Base-by-base conservation (phyloP, 495 filamentous ascomycete genomes). In the Hyaloscypha finlandica region DNA sequence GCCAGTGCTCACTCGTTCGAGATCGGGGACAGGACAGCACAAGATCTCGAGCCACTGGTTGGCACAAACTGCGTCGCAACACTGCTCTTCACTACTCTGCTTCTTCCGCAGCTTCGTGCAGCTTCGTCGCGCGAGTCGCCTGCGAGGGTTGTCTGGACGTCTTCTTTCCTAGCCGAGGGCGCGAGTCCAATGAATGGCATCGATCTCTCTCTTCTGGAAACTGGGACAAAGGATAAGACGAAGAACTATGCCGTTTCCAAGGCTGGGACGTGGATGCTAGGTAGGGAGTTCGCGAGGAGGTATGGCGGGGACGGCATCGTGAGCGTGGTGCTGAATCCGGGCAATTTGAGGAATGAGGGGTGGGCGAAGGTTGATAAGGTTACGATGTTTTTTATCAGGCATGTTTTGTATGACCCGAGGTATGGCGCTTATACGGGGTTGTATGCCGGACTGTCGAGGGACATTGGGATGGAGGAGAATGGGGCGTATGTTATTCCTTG, bases 381-480 rank as follows among this genome's bases (percentile, higher is more conserved):
- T 19, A 57, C 76, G 32, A 48, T 68, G 48, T 59, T 70, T 62
- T 63, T 70, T 57, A 42, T 75, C 6, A 25, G 6, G 14, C 58
- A n/a, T 8, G 39, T 80, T 39, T 68, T 79, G 65, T 71, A 80
- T 58, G 55, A 61, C 3, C 61, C 77, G 2, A 68, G 69, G 30
- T 76, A 69, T 63, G 80, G 79, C 2, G 80, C 78, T 11, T 83
- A 81, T 56, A 81, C 77, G 16, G 75, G 77, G 67, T 66, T 81
- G 20, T 81, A 73, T 61, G 76, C 79, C 22, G 78, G 73, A 6
- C 61, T 81, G 4, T 74, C 76, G 6, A 74, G 74, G 2, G 71
- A 78, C 30, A 51, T 81, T 6, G 75, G 64, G 11, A 19, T 55
- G 6, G 66, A 71, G 51, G 53, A 78, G 16, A 59, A 51, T 32